Evolutionary conservation across 2,329 filamentous ascomycete species (phyloP).

Genomic region (Septoria petroselini): DNA sequence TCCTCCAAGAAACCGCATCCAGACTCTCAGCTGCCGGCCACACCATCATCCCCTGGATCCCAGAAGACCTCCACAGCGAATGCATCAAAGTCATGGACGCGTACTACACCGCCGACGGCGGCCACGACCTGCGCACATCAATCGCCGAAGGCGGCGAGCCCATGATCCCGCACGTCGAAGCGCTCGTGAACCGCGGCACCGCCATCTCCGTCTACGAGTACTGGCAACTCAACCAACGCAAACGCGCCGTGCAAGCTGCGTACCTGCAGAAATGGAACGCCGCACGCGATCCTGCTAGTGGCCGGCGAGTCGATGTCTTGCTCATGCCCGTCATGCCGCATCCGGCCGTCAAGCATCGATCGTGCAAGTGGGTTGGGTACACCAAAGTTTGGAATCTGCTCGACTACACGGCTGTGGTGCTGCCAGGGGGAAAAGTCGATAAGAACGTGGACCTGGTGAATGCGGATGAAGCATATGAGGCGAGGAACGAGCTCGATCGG

Average conservation of each 20-base stretch:
- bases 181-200: conserved; percentile 52
- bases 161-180: conserved; percentile 57
- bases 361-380: conserved; percentile 34
- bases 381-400: conserved; percentile 37
- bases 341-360: conserved; percentile 50
- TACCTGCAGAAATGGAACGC: conserved; percentile 60
- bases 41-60: conserved; percentile 43
- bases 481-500: conserved; percentile 52
- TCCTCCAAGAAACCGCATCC: conserved; percentile 16
- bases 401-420: conserved; percentile 58
- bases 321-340: conserved; percentile 62
- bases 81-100: conserved; percentile 58
- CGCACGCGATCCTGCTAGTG: conserved; percentile 41
- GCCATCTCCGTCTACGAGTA: conserved; percentile 61
- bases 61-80: conserved; percentile 40
- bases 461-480: conserved; percentile 40
- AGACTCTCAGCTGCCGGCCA: conserved; percentile 37
- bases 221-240: conserved; percentile 64
- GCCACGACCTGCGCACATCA: conserved; percentile 59
- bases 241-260: conserved; percentile 52
- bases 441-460: conserved; percentile 33
- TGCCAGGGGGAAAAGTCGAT: conserved; percentile 53
- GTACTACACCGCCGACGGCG: conserved; percentile 62
- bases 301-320: conserved; percentile 53
- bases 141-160: conserved; percentile 58